A percentile compares a stretch with the other conserved stretches of the same genome.
Evolutionary conservation across 2,329 filamentous ascomycete species (phyloP).

Genomic region (Chaetomiaceae sp.): DNA sequence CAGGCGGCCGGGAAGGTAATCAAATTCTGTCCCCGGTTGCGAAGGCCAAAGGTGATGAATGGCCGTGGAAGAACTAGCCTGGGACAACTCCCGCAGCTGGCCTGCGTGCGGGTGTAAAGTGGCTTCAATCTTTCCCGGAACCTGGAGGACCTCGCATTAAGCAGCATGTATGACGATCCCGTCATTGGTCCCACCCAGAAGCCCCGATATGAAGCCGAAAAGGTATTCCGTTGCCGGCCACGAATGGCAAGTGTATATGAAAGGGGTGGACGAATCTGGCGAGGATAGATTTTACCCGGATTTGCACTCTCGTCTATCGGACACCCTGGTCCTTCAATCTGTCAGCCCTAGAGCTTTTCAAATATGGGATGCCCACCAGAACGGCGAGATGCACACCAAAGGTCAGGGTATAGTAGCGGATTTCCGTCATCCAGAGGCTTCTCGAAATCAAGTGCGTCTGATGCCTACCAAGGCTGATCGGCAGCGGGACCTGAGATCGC

Average conservation of each 20-base stretch:
- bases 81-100: conserved; percentile 20
- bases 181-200: conserved; percentile 14
- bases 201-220: conserved; percentile 27
- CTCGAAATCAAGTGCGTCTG: conserved; percentile 6
- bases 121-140: conserved; percentile 23
- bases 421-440: neutral
- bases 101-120: neutral
- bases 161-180: conserved; percentile 5
- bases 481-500: conserved; percentile 17
- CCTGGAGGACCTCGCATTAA: conserved; percentile 25
- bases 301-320: conserved; percentile 26
- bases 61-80: conserved; percentile 17
- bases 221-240: conserved; percentile 17
- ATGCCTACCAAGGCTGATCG: conserved; percentile 21
- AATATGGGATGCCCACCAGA: neutral
- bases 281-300: conserved; percentile 26
- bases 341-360: conserved; percentile 15
- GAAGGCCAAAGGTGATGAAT: conserved; percentile 4
- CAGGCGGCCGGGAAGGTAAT: conserved; percentile 20
- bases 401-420: neutral
- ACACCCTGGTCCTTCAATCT: conserved; percentile 15
- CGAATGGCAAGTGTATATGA: conserved; percentile 21
- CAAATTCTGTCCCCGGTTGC: conserved; percentile 24
- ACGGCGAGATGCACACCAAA: neutral
- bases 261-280: conserved; percentile 15